Conservation (phyloP, 192 early-diverging fungal genomes). For the Umbelopsis sp. region DNA sequence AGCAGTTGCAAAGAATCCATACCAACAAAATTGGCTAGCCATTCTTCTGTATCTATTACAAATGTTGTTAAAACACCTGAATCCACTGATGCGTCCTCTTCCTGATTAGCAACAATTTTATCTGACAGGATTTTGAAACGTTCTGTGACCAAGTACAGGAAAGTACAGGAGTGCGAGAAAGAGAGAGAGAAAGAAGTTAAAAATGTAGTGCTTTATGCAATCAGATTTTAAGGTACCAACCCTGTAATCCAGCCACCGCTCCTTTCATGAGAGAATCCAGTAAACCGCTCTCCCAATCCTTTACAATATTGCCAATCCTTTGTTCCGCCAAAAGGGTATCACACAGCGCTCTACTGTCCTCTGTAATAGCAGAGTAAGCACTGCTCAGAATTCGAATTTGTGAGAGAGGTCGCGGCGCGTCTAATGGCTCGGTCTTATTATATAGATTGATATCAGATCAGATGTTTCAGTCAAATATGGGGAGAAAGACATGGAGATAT, state of each 20-base stretch:
- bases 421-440: conserved; percentile 38
- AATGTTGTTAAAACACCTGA: conserved; percentile 16
- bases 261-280: conserved; percentile 15
- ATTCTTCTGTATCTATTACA: conserved; percentile 35
- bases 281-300: conserved; percentile 30
- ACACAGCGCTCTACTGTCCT: conserved; percentile 33
- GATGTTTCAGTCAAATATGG: neutral
- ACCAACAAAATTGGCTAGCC: conserved; percentile 38
- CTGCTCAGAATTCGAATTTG: conserved; percentile 43
- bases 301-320: conserved; percentile 15
- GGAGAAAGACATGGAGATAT: neutral
- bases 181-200: neutral
- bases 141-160: neutral
- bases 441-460: neutral
- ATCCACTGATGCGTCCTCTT: neutral
- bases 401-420: conserved; percentile 31
- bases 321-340: conserved; percentile 27
- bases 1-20: conserved; percentile 41
- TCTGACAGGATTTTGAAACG: conserved; percentile 3
- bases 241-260: conserved; percentile 16
- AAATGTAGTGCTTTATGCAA: neutral
- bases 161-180: too few relatives aligned
- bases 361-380: conserved; percentile 33
- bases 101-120: neutral
- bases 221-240: conserved; percentile 2